Conservation (phyloP, 768 basidiomycete species). For the Gautieria morchelliformis region DNA sequence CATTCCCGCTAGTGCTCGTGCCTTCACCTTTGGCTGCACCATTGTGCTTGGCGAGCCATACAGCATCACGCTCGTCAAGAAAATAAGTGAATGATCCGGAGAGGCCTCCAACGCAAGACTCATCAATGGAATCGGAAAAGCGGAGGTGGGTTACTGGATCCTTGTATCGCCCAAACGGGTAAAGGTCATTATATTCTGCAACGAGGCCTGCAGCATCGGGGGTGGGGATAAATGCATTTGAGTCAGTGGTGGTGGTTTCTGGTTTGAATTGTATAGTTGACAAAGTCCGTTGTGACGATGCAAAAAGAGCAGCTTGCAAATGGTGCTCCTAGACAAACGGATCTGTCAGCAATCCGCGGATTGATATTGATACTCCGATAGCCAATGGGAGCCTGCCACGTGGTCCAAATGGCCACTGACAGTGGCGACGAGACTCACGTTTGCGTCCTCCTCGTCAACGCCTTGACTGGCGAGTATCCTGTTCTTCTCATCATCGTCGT, state of each 20-base stretch:
- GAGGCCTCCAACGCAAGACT: conserved; percentile 49
- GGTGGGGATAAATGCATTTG: conserved; percentile 79
- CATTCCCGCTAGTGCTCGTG: conserved; percentile 38
- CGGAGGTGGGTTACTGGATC: conserved; percentile 73
- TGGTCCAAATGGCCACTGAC: conserved; percentile 17
- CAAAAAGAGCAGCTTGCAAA: conserved; percentile 46
- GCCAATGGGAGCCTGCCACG: conserved; percentile 43
- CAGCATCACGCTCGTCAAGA: conserved; percentile 93
- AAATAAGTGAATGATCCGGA: conserved; percentile 76
- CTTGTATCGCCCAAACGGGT: conserved; percentile 57
- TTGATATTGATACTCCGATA: conserved; percentile 29
- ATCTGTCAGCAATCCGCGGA: conserved; percentile 49
- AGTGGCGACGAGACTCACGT: conserved; percentile 51
- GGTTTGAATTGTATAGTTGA: conserved; percentile 25
- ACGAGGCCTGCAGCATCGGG: conserved; percentile 81
- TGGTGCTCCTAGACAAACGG: conserved; percentile 40
- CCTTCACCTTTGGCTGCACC: conserved; percentile 80
- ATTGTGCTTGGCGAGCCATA: conserved; percentile 91
- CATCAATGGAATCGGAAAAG: conserved; percentile 82
- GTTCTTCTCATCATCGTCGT: conserved; percentile 82
- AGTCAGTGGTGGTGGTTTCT: conserved; percentile 22
- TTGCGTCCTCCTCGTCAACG: conserved; percentile 89
- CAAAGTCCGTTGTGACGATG: conserved; percentile 41
- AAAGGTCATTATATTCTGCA: conserved; percentile 69
- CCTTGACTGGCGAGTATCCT: conserved; percentile 73